Evolutionary conservation across 305 asterid genomes (phyloP).

Genomic region (Fraxinus xanthoxyloides): DNA sequence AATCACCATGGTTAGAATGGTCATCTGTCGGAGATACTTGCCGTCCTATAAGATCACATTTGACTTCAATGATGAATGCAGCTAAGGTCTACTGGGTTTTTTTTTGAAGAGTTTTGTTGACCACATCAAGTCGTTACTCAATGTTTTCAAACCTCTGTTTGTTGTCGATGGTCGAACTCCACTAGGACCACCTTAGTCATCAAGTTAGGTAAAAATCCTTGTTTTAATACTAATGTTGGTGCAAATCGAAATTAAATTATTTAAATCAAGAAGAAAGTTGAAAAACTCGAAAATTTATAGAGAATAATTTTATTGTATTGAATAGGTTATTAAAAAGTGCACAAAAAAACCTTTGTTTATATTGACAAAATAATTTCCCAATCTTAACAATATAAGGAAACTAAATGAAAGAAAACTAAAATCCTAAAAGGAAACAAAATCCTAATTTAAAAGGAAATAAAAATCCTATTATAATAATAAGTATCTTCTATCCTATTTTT

Average conservation of each 20-base stretch:
- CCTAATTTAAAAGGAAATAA: too few relatives aligned
- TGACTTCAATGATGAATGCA: not conserved
- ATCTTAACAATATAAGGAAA: too few relatives aligned
- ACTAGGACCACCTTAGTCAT: not conserved
- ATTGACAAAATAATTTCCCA: too few relatives aligned
- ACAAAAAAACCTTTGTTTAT: not conserved
- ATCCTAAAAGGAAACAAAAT: too few relatives aligned
- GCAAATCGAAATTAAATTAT: too few relatives aligned
- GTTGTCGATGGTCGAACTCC: not conserved
- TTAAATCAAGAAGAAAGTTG: not conserved
- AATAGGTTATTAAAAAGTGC: not conserved
- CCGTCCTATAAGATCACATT: not conserved
- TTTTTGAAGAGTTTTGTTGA: too few relatives aligned
- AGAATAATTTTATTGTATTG: not conserved
- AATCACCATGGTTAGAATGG: not conserved
- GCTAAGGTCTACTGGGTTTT: not conserved
- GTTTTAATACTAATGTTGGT: not conserved
- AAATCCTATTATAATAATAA: not conserved
- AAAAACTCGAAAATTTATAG: not conserved
- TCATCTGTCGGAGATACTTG: not conserved
- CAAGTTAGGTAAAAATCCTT: not conserved
- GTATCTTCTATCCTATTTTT: not conserved
- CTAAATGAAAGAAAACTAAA: too few relatives aligned
- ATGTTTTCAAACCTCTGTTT: not conserved
- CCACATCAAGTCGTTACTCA: not conserved